Conservation (phyloP, 75 land plant genomes). For the Pseudotsuga menziesii region DNA sequence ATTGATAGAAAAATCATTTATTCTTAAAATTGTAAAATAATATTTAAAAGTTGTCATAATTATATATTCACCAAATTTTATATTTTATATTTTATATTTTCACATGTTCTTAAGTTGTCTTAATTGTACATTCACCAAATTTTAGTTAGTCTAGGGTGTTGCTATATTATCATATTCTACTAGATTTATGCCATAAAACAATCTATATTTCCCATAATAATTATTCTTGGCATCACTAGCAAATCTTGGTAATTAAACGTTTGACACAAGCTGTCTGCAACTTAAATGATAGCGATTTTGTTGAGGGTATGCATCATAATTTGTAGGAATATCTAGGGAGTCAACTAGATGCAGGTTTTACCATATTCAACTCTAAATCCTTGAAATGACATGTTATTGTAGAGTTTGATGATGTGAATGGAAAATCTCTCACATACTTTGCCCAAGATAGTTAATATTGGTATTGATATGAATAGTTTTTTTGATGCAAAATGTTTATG, state of each 20-base stretch:
- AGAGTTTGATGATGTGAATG: slow-evolving; percentile 99
- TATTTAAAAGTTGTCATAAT: too few relatives aligned
- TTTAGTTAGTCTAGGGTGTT: background rate
- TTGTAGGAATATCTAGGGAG: slow-evolving; percentile 75
- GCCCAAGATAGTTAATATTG: slow-evolving; percentile 82
- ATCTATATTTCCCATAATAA: background rate
- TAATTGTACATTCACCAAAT: background rate
- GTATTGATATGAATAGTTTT: background rate
- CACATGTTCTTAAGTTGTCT: background rate
- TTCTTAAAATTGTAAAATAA: too few relatives aligned
- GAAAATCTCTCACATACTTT: slow-evolving; percentile 93
- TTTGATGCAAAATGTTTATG: background rate
- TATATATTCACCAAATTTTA: too few relatives aligned
- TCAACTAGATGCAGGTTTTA: slow-evolving; percentile 88
- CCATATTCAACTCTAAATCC: slow-evolving; percentile 90
- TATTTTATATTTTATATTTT: background rate
- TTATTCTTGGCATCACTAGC: background rate
- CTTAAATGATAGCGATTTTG: too few relatives aligned
- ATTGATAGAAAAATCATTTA: too few relatives aligned
- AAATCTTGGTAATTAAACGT: background rate
- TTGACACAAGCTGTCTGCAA: background rate
- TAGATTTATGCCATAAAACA: background rate
- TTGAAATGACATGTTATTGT: slow-evolving; percentile 98
- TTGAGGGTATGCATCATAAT: background rate
- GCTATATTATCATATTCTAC: background rate